Conservation (phyloP, 2,329 filamentous ascomycete species). For the Pseudocercospora fuligena region DNA sequence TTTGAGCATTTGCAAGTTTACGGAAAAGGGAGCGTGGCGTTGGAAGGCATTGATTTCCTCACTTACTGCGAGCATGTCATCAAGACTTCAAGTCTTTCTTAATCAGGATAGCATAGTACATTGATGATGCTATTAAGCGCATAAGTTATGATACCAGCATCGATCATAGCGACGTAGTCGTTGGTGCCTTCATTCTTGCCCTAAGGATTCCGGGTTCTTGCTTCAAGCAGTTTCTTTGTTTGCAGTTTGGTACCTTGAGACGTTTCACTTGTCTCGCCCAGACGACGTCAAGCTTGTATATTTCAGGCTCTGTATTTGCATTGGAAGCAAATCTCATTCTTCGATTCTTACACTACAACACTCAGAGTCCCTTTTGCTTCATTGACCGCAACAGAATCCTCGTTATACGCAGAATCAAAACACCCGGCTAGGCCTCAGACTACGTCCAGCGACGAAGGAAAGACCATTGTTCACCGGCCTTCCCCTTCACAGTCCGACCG, state of each 20-base stretch:
- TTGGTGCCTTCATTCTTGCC: not conserved
- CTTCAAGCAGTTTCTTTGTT: not conserved
- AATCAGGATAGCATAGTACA: not conserved
- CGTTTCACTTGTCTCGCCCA: not conserved
- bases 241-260: not conserved
- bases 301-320: not conserved
- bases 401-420: not conserved
- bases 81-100: not conserved
- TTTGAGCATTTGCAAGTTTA: not conserved
- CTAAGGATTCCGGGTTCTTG: not conserved
- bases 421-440: no score
- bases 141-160: not conserved
- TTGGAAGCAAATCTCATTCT: no score
- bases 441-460: no score
- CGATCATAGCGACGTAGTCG: not conserved
- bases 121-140: not conserved
- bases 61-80: not conserved
- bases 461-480: not conserved
- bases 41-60: not conserved
- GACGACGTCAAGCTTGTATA: not conserved
- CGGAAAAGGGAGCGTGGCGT: not conserved
- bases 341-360: not conserved
- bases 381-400: not conserved
- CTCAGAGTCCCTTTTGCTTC: not conserved
- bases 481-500: no score